Evolutionary conservation across 139 green algal genomes (phyloP).

Genomic region (Yamagishiella unicocca): DNA sequence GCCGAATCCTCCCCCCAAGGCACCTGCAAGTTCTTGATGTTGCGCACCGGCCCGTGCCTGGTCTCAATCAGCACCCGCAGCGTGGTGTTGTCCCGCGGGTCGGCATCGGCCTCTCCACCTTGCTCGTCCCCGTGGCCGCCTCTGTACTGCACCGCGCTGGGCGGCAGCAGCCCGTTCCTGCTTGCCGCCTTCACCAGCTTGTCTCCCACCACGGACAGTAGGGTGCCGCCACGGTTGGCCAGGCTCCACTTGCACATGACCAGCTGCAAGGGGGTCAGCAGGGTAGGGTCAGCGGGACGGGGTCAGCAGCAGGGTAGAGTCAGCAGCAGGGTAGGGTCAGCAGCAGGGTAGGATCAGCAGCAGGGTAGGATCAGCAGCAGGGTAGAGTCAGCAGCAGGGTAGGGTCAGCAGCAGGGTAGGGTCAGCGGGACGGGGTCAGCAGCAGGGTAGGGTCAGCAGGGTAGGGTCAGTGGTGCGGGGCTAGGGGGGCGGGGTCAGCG

Average conservation of each 20-base stretch:
- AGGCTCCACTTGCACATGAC: conserved; percentile 21
- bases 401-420: too few species aligned
- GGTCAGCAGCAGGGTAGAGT: too few species aligned
- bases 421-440: too few species aligned
- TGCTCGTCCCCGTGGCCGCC: background rate
- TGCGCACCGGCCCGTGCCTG: background rate
- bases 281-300: too few species aligned
- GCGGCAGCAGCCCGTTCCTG: background rate
- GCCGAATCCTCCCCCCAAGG: background rate
- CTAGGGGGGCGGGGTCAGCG: too few species aligned
- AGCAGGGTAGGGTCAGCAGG: too few species aligned
- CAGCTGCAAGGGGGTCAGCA: background rate
- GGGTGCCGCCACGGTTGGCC: background rate
- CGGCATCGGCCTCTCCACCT: background rate
- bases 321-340: too few species aligned
- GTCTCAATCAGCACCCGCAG: conserved; percentile 43
- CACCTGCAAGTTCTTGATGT: conserved; percentile 36
- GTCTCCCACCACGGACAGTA: background rate
- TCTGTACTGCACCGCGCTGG: background rate
- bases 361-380: too few species aligned
- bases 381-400: too few species aligned
- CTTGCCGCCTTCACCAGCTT: background rate
- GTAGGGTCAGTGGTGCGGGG: too few species aligned
- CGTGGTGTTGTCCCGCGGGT: background rate
- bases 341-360: too few species aligned